Percentiles rank a stretch among this genome's conserved stretches.
These are phyloP conservation scores for Stagonosporopsis chrysanthemi DNA, from an alignment of 2,329 filamentous ascomycete genomes.

Conservation along the genomic window DNA sequence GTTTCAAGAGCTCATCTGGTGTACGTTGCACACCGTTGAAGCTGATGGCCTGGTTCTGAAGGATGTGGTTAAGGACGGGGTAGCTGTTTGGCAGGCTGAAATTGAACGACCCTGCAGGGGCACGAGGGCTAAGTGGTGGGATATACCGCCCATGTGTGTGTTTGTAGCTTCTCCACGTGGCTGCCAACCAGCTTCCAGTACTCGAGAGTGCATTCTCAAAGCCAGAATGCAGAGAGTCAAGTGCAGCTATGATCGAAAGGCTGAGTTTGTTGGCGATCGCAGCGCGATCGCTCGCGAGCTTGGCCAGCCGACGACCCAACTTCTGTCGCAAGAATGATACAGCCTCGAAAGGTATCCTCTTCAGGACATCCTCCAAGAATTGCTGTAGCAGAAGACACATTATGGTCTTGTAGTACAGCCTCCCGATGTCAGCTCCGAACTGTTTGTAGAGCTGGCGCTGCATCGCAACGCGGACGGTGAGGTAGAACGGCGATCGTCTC, in stretches of 20 bases:
- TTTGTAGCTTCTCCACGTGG: slow-evolving; percentile 33
- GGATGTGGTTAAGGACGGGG: slow-evolving; percentile 9
- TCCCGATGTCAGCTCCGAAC: slow-evolving; percentile 54
- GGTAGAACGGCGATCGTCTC: slow-evolving; percentile 69
- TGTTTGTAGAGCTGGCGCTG: slow-evolving; percentile 59
- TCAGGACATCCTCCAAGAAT: slow-evolving; percentile 54
- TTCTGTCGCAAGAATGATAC: slow-evolving; percentile 59
- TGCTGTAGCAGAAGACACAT: slow-evolving; percentile 59
- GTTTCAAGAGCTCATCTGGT: slow-evolving; percentile 23
- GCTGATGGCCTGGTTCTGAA: slow-evolving; percentile 1
- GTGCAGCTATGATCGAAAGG: not conserved
- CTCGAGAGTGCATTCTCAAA: slow-evolving; percentile 28
- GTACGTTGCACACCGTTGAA: not conserved
- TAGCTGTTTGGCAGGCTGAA: slow-evolving; percentile 35
- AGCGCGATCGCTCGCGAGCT: slow-evolving; percentile 58
- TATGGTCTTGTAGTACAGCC: slow-evolving; percentile 65
- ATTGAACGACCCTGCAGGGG: slow-evolving; percentile 27
- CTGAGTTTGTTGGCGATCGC: not conserved
- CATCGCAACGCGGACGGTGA: slow-evolving; percentile 66
- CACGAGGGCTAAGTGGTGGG: slow-evolving; percentile 51
- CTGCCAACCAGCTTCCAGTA: slow-evolving; percentile 25
- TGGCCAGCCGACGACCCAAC: slow-evolving; percentile 64
- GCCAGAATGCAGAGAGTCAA: not conserved
- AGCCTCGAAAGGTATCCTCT: slow-evolving; percentile 46
- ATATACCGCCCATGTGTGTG: slow-evolving; percentile 49